phyloP scores from a whole-genome alignment of 164 flowering plant genomes.

The Sedum album region DNA sequence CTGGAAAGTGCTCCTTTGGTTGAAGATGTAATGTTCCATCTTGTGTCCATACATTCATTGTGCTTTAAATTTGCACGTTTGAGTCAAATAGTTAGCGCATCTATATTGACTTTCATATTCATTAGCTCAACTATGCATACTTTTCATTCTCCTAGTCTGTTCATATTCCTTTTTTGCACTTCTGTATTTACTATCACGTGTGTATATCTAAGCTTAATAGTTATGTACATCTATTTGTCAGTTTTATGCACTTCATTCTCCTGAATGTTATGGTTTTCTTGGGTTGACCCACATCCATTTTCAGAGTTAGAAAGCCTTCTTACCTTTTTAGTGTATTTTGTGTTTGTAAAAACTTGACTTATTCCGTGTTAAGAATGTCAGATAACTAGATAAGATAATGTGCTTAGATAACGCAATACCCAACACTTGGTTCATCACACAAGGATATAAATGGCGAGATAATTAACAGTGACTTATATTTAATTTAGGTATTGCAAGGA shows the following conservation, averaged over 20 bases:
- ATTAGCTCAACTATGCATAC: neutral
- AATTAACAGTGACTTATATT: neutral
- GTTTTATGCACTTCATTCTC: neutral
- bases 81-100: neutral
- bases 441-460: neutral
- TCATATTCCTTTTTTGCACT: neutral
- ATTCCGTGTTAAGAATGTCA: neutral
- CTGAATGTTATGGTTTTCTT: neutral
- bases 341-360: neutral
- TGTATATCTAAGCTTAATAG: neutral
- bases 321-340: neutral
- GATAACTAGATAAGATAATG: neutral
- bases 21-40: slow-evolving; percentile 49
- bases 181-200: neutral
- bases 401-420: neutral
- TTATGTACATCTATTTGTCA: neutral
- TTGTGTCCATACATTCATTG: neutral
- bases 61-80: neutral
- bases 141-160: neutral
- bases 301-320: neutral
- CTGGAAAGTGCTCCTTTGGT: slow-evolving; percentile 89
- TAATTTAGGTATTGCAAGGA: slow-evolving; percentile 78
- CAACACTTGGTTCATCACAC: neutral
- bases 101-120: neutral
- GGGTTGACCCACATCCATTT: neutral